Conservation (phyloP, 75 land plant species). For the Isoetes taiwanensis region DNA sequence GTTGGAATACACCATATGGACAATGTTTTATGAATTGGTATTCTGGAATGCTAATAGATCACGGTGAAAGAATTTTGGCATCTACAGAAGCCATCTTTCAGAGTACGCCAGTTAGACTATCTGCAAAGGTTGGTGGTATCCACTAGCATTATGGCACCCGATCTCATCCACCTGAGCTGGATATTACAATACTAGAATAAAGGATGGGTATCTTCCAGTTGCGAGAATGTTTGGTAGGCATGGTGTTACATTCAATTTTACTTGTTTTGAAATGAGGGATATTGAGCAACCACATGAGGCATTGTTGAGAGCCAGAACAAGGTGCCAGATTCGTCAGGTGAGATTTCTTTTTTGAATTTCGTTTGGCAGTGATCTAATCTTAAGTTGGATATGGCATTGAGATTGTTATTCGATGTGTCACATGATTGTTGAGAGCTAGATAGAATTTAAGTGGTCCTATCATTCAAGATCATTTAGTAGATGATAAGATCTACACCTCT, state of each 20-base stretch:
- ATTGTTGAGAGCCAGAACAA: too few species aligned
- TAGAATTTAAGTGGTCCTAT: too few species aligned
- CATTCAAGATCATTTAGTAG: too few species aligned
- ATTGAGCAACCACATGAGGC: conserved; percentile 14
- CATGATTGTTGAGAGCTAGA: too few species aligned
- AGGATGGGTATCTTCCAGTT: conserved; percentile 55
- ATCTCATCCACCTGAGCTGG: conserved; percentile 55
- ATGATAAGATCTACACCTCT: too few species aligned
- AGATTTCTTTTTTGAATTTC: too few species aligned
- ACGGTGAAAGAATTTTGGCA: conserved; percentile 51
- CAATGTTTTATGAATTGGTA: conserved; percentile 59
- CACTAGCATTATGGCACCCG: conserved; percentile 55
- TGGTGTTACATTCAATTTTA: conserved; percentile 35
- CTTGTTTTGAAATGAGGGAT: conserved; percentile 49
- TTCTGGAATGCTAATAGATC: conserved; percentile 43
- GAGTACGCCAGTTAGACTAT: conserved; percentile 26
- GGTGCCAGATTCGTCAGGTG: too few species aligned
- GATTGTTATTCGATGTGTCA: too few species aligned
- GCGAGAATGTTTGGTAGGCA: conserved; percentile 47
- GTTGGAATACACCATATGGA: conserved; percentile 50
- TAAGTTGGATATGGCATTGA: too few species aligned
- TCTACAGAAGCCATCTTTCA: conserved; percentile 38
- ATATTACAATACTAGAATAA: conserved; percentile 41
- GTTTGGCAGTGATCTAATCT: too few species aligned
- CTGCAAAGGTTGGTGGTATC: conserved; percentile 49